Base-by-base conservation (phyloP, 202 grass and related monocot genomes). In the Dendrocalamus latiflorus region DNA sequence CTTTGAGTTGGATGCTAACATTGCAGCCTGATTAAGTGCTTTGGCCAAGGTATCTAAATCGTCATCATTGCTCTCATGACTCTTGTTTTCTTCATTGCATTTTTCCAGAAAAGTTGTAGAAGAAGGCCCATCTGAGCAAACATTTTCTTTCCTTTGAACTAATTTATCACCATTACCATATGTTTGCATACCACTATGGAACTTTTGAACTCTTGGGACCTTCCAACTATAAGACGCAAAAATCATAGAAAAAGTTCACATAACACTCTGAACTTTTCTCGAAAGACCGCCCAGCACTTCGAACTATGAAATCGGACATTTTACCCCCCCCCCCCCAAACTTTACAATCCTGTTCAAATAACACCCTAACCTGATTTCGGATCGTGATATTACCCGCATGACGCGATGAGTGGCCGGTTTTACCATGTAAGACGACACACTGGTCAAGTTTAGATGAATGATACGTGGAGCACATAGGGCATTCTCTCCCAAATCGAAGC, bases 1-100 rank as follows among this genome's bases (percentile, higher is more conserved):
- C 70, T 93, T 95, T 13, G 89, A 95, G 54, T 75, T 74, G 50
- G 91, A 98, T 56, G 93, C 87, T 70, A 98, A 70, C 3, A 75
- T 86, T 63, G 89, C 72, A 79, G 87, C 93, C 88, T 95, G 84
- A 58, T 85, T 86, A 81, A 98, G 87, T 75, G 87, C 89, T 77
- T 80, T 53, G 13, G 89, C 96, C 68, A 98, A 86, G 28, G 89
- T 87, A 77, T 98, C 89, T 15, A 98, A 70, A 85, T 95, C 93
- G 65, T 85, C 90, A 37, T 82, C 89, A 17, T 80, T 86, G 21
- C 12, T 80, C 41, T 92, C 83, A 70, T 30, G 68, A 53, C 72
- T 74, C 47, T 76, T 86, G 22, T 68, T 81, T 71, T 78, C 87
- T 56, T 88, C 76, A 4, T 86, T 43, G 8, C 70, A 24, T 65